phyloP scores from a whole-genome alignment of 2,329 filamentous ascomycete species.

The Taxawa tesnikishii region DNA sequence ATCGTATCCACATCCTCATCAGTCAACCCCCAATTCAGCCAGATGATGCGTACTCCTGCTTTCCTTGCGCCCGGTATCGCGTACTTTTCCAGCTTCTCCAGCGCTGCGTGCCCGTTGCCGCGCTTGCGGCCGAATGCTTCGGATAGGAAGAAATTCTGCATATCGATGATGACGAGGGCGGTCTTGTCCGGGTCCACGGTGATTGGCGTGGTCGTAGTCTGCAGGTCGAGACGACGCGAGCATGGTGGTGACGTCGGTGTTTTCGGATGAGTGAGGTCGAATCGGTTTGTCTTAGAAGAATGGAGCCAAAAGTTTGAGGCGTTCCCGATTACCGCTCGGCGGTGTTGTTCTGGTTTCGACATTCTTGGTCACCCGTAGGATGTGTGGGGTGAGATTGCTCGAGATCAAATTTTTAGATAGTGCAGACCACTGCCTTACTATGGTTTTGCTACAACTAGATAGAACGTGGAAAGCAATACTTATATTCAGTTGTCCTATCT shows the following conservation, averaged over 20 bases:
- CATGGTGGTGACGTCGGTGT: conserved; percentile 15
- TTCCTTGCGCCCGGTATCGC: conserved; percentile 34
- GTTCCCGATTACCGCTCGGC: conserved; percentile 29
- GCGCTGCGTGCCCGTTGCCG: conserved; percentile 29
- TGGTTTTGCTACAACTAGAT: no score
- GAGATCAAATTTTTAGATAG: no score
- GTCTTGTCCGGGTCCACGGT: conserved; percentile 22
- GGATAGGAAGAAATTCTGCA: conserved; percentile 32
- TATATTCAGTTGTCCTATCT: no score
- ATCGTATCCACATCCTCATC: conserved; percentile 24
- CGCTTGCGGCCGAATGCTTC: conserved; percentile 16
- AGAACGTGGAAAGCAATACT: no score
- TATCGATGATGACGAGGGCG: conserved; percentile 28
- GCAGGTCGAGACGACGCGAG: conserved; percentile 11
- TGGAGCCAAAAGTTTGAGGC: conserved; percentile 33
- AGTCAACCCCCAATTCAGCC: conserved; percentile 29
- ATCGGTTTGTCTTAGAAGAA: conserved; percentile 24
- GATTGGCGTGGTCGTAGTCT: conserved; percentile 16
- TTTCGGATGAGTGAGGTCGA: conserved; percentile 33
- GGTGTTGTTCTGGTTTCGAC: no score
- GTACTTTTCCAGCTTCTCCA: conserved; percentile 28
- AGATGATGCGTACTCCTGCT: conserved; percentile 27
- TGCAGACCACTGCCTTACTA: no score
- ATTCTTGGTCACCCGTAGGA: no score
- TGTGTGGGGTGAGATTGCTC: no score